Conservation (phyloP, 257 asterid genomes). For the Cruciata laevipes region DNA sequence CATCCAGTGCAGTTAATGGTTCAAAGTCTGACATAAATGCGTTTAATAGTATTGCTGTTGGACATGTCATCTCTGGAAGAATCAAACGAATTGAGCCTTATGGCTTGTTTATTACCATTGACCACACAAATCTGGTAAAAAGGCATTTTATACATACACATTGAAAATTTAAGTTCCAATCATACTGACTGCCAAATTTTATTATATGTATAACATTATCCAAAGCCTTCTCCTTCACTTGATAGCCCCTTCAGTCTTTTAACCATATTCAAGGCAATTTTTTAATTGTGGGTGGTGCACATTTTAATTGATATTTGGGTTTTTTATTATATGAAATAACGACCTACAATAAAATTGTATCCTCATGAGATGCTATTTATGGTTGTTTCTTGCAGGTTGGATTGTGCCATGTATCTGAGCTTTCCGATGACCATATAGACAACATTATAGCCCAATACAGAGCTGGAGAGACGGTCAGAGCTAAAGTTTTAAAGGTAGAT, state of each 20-base stretch:
- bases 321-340: neutral
- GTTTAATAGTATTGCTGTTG: slow-evolving; percentile 44
- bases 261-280: neutral
- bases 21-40: slow-evolving; percentile 39
- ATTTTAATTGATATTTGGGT: neutral
- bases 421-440: slow-evolving; percentile 65
- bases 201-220: neutral
- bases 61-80: slow-evolving; percentile 66
- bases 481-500: slow-evolving; percentile 81
- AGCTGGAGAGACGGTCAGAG: slow-evolving; percentile 68
- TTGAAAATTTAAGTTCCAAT: neutral
- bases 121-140: slow-evolving; percentile 63
- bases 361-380: neutral
- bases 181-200: neutral
- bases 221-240: neutral
- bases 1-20: slow-evolving; percentile 35
- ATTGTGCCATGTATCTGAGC: slow-evolving; percentile 88
- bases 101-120: slow-evolving; percentile 79
- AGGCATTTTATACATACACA: neutral
- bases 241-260: neutral
- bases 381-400: slow-evolving; percentile 59
- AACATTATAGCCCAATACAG: slow-evolving; percentile 43
- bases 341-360: neutral
- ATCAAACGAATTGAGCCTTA: slow-evolving; percentile 72
- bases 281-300: neutral